Evolutionary conservation across 2,329 filamentous ascomycete species (phyloP).

Genomic region (Fusarium marasasianum): DNA sequence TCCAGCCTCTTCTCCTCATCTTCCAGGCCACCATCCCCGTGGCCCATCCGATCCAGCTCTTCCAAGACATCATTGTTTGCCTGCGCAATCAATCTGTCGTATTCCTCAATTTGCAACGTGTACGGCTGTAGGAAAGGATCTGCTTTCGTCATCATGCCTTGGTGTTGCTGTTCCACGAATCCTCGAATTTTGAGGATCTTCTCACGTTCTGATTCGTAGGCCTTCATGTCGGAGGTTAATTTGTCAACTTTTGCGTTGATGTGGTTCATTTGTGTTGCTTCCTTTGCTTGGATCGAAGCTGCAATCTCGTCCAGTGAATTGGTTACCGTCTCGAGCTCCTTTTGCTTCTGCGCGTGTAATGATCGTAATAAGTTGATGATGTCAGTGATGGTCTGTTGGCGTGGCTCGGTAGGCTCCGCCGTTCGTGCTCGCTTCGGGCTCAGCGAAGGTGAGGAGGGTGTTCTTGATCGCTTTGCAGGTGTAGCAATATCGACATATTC

Average conservation of each 20-base stretch:
- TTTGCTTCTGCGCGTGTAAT: neutral
- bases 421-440: neutral
- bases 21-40: neutral
- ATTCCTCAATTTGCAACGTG: neutral
- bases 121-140: neutral
- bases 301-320: neutral
- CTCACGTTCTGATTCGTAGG: neutral
- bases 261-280: neutral
- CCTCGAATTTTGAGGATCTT: neutral
- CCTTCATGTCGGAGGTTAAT: neutral
- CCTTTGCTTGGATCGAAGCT: neutral
- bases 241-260: neutral
- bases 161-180: neutral
- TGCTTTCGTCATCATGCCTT: neutral
- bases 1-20: neutral
- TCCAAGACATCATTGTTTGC: neutral
- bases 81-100: neutral
- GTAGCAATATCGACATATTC: neutral
- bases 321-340: neutral
- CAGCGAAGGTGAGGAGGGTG: neutral
- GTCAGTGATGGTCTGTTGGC: neutral
- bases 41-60: neutral
- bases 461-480: neutral
- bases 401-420: neutral
- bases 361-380: neutral